Base-by-base conservation (phyloP, 2,329 filamentous ascomycete genomes). In the Plectosphaerella sp. region DNA sequence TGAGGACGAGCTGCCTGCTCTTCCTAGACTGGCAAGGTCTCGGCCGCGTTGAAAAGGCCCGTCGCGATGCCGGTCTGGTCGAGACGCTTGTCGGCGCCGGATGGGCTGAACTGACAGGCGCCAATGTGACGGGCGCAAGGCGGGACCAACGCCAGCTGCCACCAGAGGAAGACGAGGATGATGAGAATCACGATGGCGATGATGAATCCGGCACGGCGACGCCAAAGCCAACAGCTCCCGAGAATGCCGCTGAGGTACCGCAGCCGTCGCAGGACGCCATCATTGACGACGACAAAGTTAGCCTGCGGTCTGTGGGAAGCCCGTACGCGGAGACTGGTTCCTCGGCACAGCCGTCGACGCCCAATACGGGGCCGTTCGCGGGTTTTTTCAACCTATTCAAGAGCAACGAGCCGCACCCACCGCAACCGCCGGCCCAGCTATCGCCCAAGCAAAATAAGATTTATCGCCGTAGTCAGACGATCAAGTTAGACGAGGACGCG, bases 1-100 rank as follows among this genome's bases (percentile, higher is more conserved):
- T 99, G 35, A 84, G 94, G 20, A 99, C 94, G 5, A 97, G 93
- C 57, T 99, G 93, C 67, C 75, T 99, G n/a, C 72, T 99, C 6
- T 99, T 99, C 63, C 75, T 99, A 2, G 94, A 99, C 66, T 99
- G 94, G 94, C 88, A 92, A 69, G 94, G 94, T 0, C 75, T 99
- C 4, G 93, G 88, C 5, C 87, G 91, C 39, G 94, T 99, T 2
- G 91, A 97, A 59, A 99, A 99, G 69, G 93, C 94, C 11, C 83
- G 93, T 20, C 78, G 94, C 66, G 93, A 96, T 66, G 96, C 92
- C 55, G 93, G 93, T 1, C 75, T 97, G 25, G 89, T 99, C 37
- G 92, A 95, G 50, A 96, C 92, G 0, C 85, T 97, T 57, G 91
- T 94, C 28, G 90, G 89, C 51, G 97, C 93, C 78, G 93, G 94